Evolutionary conservation across 1,139 yeast genomes (phyloP).

Genomic region (Kodamaea sp.): DNA sequence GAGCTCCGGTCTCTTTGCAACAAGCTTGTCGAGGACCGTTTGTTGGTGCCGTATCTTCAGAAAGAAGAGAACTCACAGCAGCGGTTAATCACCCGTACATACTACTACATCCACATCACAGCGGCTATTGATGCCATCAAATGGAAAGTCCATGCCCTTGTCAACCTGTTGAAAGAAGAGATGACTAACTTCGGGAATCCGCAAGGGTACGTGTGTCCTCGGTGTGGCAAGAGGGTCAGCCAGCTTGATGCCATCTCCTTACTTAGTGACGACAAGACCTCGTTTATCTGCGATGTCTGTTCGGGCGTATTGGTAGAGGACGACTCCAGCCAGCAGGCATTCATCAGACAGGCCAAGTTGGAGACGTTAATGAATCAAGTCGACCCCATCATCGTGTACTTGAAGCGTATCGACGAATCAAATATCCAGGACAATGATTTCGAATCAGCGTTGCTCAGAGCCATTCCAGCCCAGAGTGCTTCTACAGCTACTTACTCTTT

Average conservation of each 20-base stretch:
- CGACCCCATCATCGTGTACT: conserved; percentile 80
- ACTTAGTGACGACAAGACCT: conserved; percentile 75
- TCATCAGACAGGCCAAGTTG: conserved; percentile 76
- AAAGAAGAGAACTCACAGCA: conserved; percentile 76
- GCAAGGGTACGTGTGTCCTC: conserved; percentile 89
- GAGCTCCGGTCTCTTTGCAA: conserved; percentile 84
- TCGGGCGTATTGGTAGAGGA: conserved; percentile 79
- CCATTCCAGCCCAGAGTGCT: conserved; percentile 81
- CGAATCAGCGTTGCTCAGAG: conserved; percentile 73
- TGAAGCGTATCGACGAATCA: conserved; percentile 84
- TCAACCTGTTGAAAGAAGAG: conserved; percentile 75
- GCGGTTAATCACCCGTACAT: conserved; percentile 70
- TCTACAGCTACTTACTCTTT: conserved; percentile 63
- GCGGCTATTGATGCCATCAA: conserved; percentile 95
- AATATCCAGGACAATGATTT: conserved; percentile 86
- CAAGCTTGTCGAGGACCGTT: conserved; percentile 77
- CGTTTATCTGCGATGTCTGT: conserved; percentile 85
- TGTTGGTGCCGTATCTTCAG: conserved; percentile 67
- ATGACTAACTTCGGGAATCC: conserved; percentile 83
- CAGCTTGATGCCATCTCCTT: conserved; percentile 87
- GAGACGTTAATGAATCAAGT: conserved; percentile 86
- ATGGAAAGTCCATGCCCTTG: conserved; percentile 93
- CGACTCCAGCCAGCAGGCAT: conserved; percentile 82
- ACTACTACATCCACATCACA: conserved; percentile 84
- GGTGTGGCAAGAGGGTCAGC: conserved; percentile 77